phyloP scores from a whole-genome alignment of 257 asterid species.

The Solanum commersonii region DNA sequence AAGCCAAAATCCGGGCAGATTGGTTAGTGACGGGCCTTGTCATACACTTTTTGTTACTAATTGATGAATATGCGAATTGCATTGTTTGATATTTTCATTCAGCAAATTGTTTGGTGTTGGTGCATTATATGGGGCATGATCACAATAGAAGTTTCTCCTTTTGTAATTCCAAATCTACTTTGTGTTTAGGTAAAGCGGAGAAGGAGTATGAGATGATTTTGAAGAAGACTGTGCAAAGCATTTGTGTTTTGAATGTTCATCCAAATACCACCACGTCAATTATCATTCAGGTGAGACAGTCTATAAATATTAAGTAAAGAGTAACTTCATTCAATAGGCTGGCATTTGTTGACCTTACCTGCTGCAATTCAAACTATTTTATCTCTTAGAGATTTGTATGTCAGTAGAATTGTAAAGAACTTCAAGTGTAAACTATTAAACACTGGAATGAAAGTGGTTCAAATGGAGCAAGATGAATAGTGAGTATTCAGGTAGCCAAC shows the following conservation, averaged over 20 bases:
- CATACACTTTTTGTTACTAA: not conserved
- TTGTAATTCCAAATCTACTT: not conserved
- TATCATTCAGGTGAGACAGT: conserved; percentile 54
- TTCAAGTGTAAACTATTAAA: not conserved
- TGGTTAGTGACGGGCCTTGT: conserved; percentile 28
- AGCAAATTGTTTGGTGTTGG: not conserved
- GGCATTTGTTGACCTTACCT: not conserved
- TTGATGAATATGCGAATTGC: not conserved
- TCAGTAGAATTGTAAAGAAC: not conserved
- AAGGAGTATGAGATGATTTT: conserved; percentile 91
- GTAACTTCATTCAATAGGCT: not conserved
- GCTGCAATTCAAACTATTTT: not conserved
- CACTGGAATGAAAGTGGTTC: not conserved
- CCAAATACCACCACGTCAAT: conserved; percentile 92
- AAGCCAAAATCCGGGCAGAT: conserved; percentile 79
- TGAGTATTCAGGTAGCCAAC: not conserved
- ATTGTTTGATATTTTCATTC: not conserved
- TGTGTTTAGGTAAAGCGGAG: conserved; percentile 52
- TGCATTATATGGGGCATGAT: not conserved
- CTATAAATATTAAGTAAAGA: not conserved
- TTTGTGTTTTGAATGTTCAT: conserved; percentile 69
- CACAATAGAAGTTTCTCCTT: not conserved
- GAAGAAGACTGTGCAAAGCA: conserved; percentile 75
- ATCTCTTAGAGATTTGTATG: not conserved
- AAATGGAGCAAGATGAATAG: not conserved